Conservation (phyloP, 1,284 basidiomycete genomes). For the Sanghuangporus baumii region DNA sequence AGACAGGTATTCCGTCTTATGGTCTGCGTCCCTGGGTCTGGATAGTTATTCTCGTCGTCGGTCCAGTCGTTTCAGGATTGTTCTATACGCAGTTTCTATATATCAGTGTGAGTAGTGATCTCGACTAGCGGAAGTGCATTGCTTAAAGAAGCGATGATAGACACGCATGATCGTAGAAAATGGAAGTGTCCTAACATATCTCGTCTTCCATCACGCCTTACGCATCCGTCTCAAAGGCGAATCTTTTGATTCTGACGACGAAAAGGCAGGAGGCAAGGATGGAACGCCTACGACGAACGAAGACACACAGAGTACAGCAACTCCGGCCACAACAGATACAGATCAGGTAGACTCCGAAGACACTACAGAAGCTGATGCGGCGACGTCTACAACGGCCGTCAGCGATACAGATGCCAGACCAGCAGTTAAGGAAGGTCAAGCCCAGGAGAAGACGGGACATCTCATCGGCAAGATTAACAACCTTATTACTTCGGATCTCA, state of each 20-base stretch:
- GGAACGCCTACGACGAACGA: background rate
- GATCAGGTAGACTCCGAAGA: background rate
- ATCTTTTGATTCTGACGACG: conserved; percentile 1
- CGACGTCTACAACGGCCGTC: background rate
- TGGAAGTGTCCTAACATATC: conserved; percentile 37
- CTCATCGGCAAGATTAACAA: conserved; percentile 38
- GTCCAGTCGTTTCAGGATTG: conserved; percentile 7
- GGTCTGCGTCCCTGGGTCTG: conserved; percentile 14
- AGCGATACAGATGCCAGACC: background rate
- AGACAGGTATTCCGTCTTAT: conserved; percentile 5
- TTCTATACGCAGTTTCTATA: conserved; percentile 9
- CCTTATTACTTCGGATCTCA: conserved; percentile 20
- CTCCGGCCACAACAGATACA: conserved; percentile 4
- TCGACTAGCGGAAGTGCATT: background rate
- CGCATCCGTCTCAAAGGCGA: conserved; percentile 41
- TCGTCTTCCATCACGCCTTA: conserved; percentile 53
- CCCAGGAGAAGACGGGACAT: conserved; percentile 23
- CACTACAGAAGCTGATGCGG: background rate
- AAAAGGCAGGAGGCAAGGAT: background rate
- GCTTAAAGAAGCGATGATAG: background rate
- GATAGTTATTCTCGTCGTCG: conserved; percentile 11
- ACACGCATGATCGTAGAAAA: conserved; percentile 1
- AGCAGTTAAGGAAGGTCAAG: conserved; percentile 3
- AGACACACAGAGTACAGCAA: background rate
- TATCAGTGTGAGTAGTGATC: background rate